Evolutionary conservation across 1,139 yeast species (phyloP).

Genomic region (Magnusiomyces starmeri): DNA sequence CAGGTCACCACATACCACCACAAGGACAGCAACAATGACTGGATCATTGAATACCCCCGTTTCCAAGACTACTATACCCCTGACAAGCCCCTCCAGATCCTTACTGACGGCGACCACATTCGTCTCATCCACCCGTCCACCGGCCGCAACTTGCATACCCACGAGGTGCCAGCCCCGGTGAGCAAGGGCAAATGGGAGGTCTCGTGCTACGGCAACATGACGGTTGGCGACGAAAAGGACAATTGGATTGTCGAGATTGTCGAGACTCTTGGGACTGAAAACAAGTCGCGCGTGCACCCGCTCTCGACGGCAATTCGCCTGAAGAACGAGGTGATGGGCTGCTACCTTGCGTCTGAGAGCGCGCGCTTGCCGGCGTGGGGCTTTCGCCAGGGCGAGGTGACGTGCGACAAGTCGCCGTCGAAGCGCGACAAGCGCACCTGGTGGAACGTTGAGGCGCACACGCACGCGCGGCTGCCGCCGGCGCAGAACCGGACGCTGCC

Average conservation of each 20-base stretch:
- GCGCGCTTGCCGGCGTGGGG: conserved; percentile 91
- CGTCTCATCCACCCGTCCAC: conserved; percentile 76
- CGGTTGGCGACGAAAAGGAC: conserved; percentile 85
- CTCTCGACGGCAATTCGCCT: conserved; percentile 81
- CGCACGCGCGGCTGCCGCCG: conserved; percentile 64
- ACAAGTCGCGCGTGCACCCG: conserved; percentile 60
- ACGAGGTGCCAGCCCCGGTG: conserved; percentile 75
- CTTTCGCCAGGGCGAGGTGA: conserved; percentile 94
- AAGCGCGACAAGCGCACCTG: conserved; percentile 88
- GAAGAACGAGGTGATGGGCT: conserved; percentile 56
- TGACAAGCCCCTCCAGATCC: conserved; percentile 48
- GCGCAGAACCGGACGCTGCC: conserved; percentile 71
- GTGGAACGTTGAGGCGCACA: conserved; percentile 95
- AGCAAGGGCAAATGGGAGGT: conserved; percentile 69
- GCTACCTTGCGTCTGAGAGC: conserved; percentile 86
- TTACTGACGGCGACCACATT: conserved; percentile 66
- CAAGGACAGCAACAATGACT: conserved; percentile 85
- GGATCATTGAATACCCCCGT: conserved; percentile 78
- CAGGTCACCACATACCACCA: conserved; percentile 93
- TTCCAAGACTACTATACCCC: conserved; percentile 46
- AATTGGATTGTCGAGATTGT: conserved; percentile 88
- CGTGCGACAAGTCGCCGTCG: conserved; percentile 70
- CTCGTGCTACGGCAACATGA: conserved; percentile 83
- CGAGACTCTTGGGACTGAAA: conserved; percentile 67
- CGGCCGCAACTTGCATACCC: conserved; percentile 88